Evolutionary conservation across 371 early-diverging fungal species (phyloP).

Genomic region (Mortierella sp.): DNA sequence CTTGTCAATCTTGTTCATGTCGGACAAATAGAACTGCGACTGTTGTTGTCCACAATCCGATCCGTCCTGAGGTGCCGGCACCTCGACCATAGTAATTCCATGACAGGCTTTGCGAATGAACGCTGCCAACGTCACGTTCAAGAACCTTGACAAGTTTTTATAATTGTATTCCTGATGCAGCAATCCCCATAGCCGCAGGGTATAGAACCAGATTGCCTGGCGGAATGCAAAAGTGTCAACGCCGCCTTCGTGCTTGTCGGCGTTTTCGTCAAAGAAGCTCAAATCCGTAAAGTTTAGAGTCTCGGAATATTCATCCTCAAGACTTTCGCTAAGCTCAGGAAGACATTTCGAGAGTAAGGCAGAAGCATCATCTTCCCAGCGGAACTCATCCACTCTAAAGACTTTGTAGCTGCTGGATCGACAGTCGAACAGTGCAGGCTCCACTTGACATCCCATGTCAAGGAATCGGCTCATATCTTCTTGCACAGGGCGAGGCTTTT

Average conservation of each 20-base stretch:
- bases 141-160: conserved; percentile 59
- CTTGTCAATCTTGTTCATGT: conserved; percentile 54
- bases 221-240: conserved; percentile 74
- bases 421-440: conserved; percentile 58
- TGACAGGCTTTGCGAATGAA: conserved; percentile 61
- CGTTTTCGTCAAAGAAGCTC: conserved; percentile 45
- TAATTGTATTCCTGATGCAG: conserved; percentile 76
- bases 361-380: conserved; percentile 78
- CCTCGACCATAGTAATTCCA: conserved; percentile 36
- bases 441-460: conserved; percentile 54
- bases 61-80: conserved; percentile 16
- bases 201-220: conserved; percentile 74
- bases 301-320: conserved; percentile 72
- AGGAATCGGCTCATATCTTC: conserved; percentile 70
- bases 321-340: conserved; percentile 68
- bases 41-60: conserved; percentile 3
- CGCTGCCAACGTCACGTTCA: conserved; percentile 63
- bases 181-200: conserved; percentile 70
- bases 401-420: conserved; percentile 60
- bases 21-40: conserved; percentile 24
- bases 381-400: conserved; percentile 72
- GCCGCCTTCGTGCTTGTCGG: conserved; percentile 57
- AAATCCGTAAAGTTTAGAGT: conserved; percentile 73
- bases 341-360: conserved; percentile 71
- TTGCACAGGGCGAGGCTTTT: conserved; percentile 53